Evolutionary conservation across 345 rosid species (phyloP).

Genomic region (Populus pruinosa): DNA sequence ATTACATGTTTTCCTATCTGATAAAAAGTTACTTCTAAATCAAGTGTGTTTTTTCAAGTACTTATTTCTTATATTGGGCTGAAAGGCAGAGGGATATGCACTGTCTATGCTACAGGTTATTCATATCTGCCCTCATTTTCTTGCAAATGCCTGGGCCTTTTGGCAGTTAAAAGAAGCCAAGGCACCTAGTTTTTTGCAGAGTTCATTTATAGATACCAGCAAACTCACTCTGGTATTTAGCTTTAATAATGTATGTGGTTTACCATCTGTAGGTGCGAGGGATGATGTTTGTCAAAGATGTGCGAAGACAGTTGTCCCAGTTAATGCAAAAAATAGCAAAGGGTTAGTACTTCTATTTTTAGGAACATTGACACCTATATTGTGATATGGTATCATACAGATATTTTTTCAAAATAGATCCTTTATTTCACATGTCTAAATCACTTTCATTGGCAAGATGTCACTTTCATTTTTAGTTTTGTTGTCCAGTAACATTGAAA

Average conservation of each 20-base stretch:
- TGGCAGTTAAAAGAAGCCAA: neutral
- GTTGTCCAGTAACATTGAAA: neutral
- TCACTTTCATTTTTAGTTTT: neutral
- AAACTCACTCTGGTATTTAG: neutral
- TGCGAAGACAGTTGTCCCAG: slow-evolving; percentile 78
- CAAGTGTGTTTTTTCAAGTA: too few species aligned
- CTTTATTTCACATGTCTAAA: neutral
- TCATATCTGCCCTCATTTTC: neutral
- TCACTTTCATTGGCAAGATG: neutral
- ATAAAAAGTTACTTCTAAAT: too few species aligned
- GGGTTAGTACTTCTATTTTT: slow-evolving; percentile 42
- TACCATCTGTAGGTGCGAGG: slow-evolving; percentile 67
- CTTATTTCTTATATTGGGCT: slow-evolving; percentile 1
- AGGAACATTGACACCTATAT: neutral
- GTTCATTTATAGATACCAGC: neutral
- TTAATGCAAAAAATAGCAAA: slow-evolving; percentile 83
- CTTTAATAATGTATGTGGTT: neutral
- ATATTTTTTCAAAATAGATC: neutral
- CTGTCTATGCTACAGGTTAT: too few species aligned
- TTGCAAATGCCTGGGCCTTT: neutral
- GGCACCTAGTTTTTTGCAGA: neutral
- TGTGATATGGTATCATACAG: neutral
- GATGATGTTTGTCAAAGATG: slow-evolving; percentile 88
- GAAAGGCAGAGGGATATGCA: neutral
- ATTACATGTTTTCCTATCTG: too few species aligned